Percentiles rank a stretch among this genome's conserved stretches.
Conservation (phyloP, 805 yeast genomes). For the Sugiyamaella mastotermitis region DNA sequence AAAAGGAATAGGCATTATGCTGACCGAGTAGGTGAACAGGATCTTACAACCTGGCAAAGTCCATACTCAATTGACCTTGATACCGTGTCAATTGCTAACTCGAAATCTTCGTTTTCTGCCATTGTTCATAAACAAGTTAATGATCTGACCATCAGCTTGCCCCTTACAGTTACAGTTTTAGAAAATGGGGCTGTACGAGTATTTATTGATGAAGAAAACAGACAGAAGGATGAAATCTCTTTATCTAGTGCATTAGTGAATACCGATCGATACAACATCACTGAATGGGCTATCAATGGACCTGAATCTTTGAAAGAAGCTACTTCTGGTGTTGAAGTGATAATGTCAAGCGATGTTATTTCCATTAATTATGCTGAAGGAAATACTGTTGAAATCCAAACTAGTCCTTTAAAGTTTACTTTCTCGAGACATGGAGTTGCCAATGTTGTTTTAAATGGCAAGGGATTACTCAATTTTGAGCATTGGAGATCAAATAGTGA, state of each 20-base stretch:
- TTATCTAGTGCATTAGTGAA: slow-evolving; percentile 30
- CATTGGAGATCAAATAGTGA: slow-evolving; percentile 64
- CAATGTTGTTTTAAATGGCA: slow-evolving; percentile 60
- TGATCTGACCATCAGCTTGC: slow-evolving; percentile 33
- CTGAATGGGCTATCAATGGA: slow-evolving; percentile 50
- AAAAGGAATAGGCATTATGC: slow-evolving; percentile 70
- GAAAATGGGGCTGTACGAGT: slow-evolving; percentile 50
- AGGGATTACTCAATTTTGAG: slow-evolving; percentile 71
- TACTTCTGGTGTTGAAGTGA: slow-evolving; percentile 16
- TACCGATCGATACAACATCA: slow-evolving; percentile 51
- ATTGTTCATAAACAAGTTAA: slow-evolving; percentile 30
- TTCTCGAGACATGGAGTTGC: slow-evolving; percentile 40
- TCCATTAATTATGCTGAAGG: slow-evolving; percentile 29
- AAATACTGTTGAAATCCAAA: slow-evolving; percentile 39
- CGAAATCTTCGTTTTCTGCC: slow-evolving; percentile 20
- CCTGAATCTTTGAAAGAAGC: slow-evolving; percentile 34
- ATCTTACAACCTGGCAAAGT: slow-evolving; percentile 14
- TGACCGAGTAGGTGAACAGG: slow-evolving; percentile 24
- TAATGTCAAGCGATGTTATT: slow-evolving; percentile 2
- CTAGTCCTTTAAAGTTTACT: slow-evolving; percentile 45
- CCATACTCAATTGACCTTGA: slow-evolving; percentile 37
- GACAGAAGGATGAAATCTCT: slow-evolving; percentile 26
- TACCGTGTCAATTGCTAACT: slow-evolving; percentile 25
- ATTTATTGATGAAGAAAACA: slow-evolving; percentile 58
- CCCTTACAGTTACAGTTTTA: slow-evolving; percentile 51